These are phyloP conservation scores for Spencermartinsiella europaea DNA, from an alignment of 805 yeast species.

Conservation along the genomic window DNA sequence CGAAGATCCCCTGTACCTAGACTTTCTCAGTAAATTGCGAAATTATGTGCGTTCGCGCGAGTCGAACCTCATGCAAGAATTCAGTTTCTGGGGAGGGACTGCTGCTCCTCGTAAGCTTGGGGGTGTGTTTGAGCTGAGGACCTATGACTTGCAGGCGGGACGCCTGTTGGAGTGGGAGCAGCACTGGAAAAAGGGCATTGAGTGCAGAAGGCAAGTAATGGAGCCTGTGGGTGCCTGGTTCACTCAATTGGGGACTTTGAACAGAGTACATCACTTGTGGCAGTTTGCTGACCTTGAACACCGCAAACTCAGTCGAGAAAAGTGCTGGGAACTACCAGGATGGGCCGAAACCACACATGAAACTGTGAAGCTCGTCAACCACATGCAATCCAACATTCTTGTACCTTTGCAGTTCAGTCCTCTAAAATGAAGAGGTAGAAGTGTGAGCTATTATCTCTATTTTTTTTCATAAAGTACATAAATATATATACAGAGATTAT, in stretches of 20 bases:
- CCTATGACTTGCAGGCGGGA: constrained; percentile 37
- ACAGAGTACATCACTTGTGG: constrained; percentile 40
- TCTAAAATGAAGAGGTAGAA: constrained; percentile 24
- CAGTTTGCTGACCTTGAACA: constrained; percentile 42
- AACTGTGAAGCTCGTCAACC: constrained; percentile 36
- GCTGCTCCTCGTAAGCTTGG: constrained; percentile 38
- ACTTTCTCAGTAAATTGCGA: constrained; percentile 29
- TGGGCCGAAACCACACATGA: constrained; percentile 43
- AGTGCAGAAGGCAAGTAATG: constrained; percentile 41
- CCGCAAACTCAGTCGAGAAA: constrained; percentile 36
- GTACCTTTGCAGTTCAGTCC: constrained; percentile 40
- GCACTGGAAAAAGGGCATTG: constrained; percentile 38
- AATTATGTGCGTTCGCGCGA: constrained; percentile 32
- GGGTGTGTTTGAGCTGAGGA: constrained; percentile 39
- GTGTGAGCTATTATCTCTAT: not conserved
- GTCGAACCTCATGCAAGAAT: constrained; percentile 37
- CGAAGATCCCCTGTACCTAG: constrained; percentile 26
- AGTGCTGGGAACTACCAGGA: constrained; percentile 41
- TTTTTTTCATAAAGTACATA: not conserved
- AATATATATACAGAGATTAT: not conserved
- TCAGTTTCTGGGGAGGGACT: constrained; percentile 43
- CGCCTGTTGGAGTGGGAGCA: constrained; percentile 39
- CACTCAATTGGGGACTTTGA: constrained; percentile 36
- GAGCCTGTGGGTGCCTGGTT: constrained; percentile 46
- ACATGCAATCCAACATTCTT: constrained; percentile 35